Percentiles rank a stretch among this genome's conserved stretches.
These are phyloP conservation scores for Zoysia matrella DNA, from an alignment of 202 grass and related monocot species.

Conservation along the genomic window DNA sequence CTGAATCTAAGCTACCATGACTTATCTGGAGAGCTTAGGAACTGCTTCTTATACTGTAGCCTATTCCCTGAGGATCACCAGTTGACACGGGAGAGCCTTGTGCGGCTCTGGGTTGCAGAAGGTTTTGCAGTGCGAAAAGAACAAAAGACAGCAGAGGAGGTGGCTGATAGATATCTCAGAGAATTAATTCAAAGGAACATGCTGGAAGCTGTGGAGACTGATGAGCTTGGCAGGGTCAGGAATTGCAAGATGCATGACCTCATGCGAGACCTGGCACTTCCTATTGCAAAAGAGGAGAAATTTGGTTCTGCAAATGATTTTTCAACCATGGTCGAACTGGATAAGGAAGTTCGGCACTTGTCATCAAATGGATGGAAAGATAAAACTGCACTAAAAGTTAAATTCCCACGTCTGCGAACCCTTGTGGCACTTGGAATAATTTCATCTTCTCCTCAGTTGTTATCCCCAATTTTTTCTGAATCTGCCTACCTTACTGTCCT, in stretches of 20 bases:
- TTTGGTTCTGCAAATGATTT: conserved; percentile 2
- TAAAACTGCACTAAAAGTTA: neutral
- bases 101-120: conserved; percentile 63
- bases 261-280: conserved; percentile 45
- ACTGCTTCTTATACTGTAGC: neutral
- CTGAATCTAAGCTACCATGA: conserved; percentile 49
- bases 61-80: conserved; percentile 48
- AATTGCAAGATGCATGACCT: conserved; percentile 59
- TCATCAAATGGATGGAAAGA: conserved; percentile 29
- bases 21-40: conserved; percentile 40
- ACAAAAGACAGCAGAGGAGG: conserved; percentile 1
- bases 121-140: conserved; percentile 36
- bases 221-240: conserved; percentile 46
- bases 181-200: conserved; percentile 55
- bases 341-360: conserved; percentile 40
- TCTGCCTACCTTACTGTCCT: conserved; percentile 52
- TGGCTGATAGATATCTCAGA: neutral
- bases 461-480: conserved; percentile 28
- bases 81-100: conserved; percentile 40
- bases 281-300: conserved; percentile 25
- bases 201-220: conserved; percentile 36
- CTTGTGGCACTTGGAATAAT: neutral
- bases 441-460: neutral
- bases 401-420: conserved; percentile 43
- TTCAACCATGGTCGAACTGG: neutral